Evolutionary conservation across 106 monocot species (phyloP), one percentile per base, ranked within the genome.

Genomic region (Acorus gramineus): DNA sequence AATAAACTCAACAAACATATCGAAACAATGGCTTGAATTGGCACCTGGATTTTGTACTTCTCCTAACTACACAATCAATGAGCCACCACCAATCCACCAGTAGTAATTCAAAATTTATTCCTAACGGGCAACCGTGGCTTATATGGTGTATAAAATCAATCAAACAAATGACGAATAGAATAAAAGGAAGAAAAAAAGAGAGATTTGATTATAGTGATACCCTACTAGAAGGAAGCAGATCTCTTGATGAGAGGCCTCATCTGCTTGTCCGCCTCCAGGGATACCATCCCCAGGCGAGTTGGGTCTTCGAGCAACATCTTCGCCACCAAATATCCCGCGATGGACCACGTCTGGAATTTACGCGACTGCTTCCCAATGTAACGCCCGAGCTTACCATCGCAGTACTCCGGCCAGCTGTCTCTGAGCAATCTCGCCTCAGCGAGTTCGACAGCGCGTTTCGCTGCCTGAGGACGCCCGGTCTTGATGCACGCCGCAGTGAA

Each of bases 241-340:
- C 68, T 57, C 46, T 57, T 57, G 49, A 68, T 56, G 42, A 57
- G 68, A 9, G 68, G 46, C 28, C 47, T 47, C 57, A 57, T 68
- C 4, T 68, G 68, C 11, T 49, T 68, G 48, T 68, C 68, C 48
- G 56, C 68, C 57, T 68, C 68, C 5, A 68, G 56, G 5, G 68
- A 4, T 68, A 68, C 49, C 57, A 68, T 68, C 11, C 56, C 56
- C 43, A 68, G 0, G 54, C 28, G 56, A 10, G 68, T 48, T 7
- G 68, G 68, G 58, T 68, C 68, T 48, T 68, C 68, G 5, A 68
- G 68, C 68, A 68, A 48, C 68, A 68, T 68, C 14, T 68, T 68
- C 2, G 68, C 56, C 47, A 57, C 68, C 68, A 68, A 49, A 14
- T 68, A 68, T 48, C 68, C 68, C 47, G 68, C 68, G 49, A 68